Percentiles rank a stretch among this genome's conserved stretches.
phyloP scores from a whole-genome alignment of 208 protist genomes.

The Trypanosoma theileri region DNA sequence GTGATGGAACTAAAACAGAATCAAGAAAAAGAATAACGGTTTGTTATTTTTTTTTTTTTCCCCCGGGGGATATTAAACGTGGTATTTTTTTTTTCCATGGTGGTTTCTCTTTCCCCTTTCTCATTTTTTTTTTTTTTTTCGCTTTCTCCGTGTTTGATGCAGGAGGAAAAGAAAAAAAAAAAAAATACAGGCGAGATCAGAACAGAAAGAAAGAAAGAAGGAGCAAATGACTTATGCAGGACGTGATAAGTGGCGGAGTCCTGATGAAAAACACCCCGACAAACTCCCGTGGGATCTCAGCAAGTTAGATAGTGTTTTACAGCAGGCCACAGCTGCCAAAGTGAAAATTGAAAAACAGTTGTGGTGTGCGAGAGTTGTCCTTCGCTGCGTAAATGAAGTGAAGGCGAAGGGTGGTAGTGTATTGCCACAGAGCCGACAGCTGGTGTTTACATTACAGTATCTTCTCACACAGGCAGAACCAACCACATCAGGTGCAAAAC shows the following conservation, averaged over 20 bases:
- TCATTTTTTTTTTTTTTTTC: too few species aligned
- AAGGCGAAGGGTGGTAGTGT: not conserved
- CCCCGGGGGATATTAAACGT: too few species aligned
- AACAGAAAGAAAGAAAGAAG: not conserved
- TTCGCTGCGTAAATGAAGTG: slow-evolving; percentile 6
- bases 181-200: not conserved
- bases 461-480: not conserved
- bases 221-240: not conserved
- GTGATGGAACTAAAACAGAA: not conserved
- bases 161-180: not conserved
- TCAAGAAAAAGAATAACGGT: not conserved
- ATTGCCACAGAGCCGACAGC: not conserved
- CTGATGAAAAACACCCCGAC: not conserved
- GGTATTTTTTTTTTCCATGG: too few species aligned
- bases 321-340: slow-evolving; percentile 7
- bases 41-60: too few species aligned
- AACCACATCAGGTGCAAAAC: slow-evolving; percentile 11
- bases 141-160: too few species aligned
- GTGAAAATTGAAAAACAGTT: slow-evolving; percentile 5
- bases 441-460: slow-evolving; percentile 19
- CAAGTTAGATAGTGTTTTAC: slow-evolving; percentile 2
- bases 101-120: too few species aligned
- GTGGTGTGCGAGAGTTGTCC: slow-evolving; percentile 11
- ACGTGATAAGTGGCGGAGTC: slow-evolving; percentile 2
- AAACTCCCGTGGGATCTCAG: slow-evolving; percentile 12